Evolutionary conservation across 2,329 filamentous ascomycete genomes (phyloP).

Genomic region (Calonectria henricotiae): DNA sequence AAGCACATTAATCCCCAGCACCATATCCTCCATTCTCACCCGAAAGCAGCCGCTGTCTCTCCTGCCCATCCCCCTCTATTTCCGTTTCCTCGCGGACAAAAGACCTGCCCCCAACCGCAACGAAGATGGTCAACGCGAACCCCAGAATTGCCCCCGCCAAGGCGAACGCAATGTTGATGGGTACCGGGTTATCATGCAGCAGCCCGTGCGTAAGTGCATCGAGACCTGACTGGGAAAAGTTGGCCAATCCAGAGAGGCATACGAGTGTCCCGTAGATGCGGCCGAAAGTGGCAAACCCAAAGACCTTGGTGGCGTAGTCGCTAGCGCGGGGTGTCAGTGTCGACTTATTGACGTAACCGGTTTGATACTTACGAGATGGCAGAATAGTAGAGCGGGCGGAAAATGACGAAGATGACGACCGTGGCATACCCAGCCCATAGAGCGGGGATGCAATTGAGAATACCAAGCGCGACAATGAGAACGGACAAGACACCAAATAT

Average conservation of each 20-base stretch:
- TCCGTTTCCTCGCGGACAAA: slow-evolving; percentile 17
- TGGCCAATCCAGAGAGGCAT: slow-evolving; percentile 80
- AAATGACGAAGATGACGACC: slow-evolving; percentile 79
- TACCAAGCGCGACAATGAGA: slow-evolving; percentile 71
- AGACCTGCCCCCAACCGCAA: not conserved
- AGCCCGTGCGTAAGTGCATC: slow-evolving; percentile 73
- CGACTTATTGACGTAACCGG: too few relatives aligned
- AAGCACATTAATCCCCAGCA: not conserved
- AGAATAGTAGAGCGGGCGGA: slow-evolving; percentile 84
- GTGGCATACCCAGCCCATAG: slow-evolving; percentile 78
- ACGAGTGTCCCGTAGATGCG: slow-evolving; percentile 86
- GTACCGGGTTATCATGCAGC: slow-evolving; percentile 13
- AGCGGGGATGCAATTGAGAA: slow-evolving; percentile 77
- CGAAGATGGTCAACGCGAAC: not conserved
- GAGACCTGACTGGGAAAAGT: slow-evolving; percentile 80
- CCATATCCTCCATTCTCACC: slow-evolving; percentile 11
- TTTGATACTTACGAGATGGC: slow-evolving; percentile 72
- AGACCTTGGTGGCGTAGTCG: slow-evolving; percentile 27
- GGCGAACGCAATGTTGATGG: slow-evolving; percentile 21
- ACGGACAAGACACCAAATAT: slow-evolving; percentile 73
- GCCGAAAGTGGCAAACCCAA: slow-evolving; percentile 85
- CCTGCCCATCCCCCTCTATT: not conserved
- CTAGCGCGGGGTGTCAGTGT: not conserved
- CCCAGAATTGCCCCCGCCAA: slow-evolving; percentile 1
- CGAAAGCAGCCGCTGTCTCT: slow-evolving; percentile 18